These are phyloP conservation scores for Xylaria sp. DNA, from an alignment of 2,329 filamentous ascomycete species.

Conservation along the genomic window DNA sequence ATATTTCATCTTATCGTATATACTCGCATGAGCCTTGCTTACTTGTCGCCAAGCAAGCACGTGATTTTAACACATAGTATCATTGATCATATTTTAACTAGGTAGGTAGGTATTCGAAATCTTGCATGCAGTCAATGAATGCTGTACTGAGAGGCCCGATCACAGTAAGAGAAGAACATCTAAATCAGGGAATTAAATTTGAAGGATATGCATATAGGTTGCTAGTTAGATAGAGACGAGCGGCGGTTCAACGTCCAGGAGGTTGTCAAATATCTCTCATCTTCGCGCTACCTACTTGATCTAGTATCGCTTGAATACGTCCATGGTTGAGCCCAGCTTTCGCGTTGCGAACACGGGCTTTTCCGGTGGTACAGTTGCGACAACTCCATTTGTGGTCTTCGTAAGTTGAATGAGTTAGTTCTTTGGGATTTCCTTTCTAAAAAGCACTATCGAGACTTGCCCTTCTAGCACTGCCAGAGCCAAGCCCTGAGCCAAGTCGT, in stretches of 20 bases:
- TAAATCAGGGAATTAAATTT: not conserved
- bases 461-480: not conserved
- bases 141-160: not conserved
- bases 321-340: not conserved
- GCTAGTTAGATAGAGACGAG: not conserved
- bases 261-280: not conserved
- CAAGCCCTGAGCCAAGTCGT: not conserved
- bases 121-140: not conserved
- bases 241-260: not conserved
- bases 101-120: not conserved
- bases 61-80: not conserved
- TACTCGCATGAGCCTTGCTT: conserved; percentile 7
- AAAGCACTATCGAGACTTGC: not conserved
- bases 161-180: not conserved
- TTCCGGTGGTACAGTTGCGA: not conserved
- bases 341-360: not conserved
- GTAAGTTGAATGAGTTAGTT: not conserved
- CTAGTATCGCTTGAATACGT: too few species aligned
- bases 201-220: not conserved
- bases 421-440: not conserved
- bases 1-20: not conserved
- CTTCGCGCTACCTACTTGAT: not conserved
- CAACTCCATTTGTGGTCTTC: not conserved
- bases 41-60: conserved; percentile 24
- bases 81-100: too few species aligned